Conservation (phyloP, 176 grass and related monocot species). For the Typha latifolia region DNA sequence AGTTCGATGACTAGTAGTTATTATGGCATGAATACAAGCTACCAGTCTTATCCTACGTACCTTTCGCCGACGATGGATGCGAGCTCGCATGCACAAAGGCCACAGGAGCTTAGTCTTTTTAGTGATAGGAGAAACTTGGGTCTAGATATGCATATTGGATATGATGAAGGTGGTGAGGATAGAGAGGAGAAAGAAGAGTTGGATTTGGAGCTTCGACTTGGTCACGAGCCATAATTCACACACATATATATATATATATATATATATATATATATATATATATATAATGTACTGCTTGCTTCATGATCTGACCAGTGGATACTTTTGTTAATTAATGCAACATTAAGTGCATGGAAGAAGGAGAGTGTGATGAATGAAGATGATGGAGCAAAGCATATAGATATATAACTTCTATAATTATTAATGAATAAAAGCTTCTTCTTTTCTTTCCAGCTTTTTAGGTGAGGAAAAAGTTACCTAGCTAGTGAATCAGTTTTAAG, state of each 20-base stretch:
- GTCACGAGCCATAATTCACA: constrained; percentile 22
- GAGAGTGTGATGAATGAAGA: neutral
- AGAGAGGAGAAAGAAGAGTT: constrained; percentile 30
- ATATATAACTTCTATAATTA: too few species aligned
- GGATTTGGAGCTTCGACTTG: constrained; percentile 74
- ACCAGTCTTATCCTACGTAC: neutral
- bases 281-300: too few species aligned
- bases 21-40: neutral
- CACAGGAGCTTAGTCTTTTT: constrained; percentile 52
- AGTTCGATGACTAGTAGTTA: neutral
- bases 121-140: constrained; percentile 6
- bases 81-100: constrained; percentile 2
- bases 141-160: neutral
- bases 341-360: neutral
- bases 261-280: neutral
- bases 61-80: too few species aligned
- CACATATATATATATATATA: neutral
- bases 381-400: neutral
- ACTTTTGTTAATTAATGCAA: neutral
- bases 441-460: too few species aligned
- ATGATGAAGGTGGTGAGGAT: constrained; percentile 6
- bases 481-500: too few species aligned
- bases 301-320: neutral
- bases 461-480: too few species aligned
- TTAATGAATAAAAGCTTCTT: too few species aligned